phyloP scores from a whole-genome alignment of 441 rosid species.

The Gossypium lobatum region DNA sequence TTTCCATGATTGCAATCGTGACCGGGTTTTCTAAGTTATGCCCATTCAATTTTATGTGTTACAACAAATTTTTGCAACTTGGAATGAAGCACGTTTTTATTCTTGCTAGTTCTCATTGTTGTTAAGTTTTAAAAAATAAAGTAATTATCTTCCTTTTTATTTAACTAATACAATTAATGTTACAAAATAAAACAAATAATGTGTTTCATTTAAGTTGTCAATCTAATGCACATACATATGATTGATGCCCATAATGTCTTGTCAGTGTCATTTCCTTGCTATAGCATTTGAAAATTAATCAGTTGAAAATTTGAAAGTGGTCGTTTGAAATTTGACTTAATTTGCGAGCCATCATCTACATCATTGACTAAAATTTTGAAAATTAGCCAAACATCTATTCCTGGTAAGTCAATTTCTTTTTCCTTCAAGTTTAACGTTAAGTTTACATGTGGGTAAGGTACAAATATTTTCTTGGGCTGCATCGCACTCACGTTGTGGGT shows the following conservation, averaged over 20 bases:
- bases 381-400: not conserved
- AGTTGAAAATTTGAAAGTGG: constrained; percentile 5
- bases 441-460: not conserved
- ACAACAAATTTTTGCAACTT: not conserved
- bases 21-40: not conserved
- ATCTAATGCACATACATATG: not conserved
- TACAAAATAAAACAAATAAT: not conserved
- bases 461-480: too few relatives aligned
- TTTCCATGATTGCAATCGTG: constrained; percentile 19
- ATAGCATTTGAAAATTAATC: not conserved
- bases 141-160: not conserved
- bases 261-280: constrained; percentile 11
- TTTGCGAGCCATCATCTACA: not conserved
- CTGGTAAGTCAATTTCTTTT: not conserved
- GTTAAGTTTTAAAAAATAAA: not conserved
- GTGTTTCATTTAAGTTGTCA: not conserved
- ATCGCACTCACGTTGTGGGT: too few relatives aligned
- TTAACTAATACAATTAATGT: not conserved
- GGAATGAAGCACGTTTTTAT: not conserved
- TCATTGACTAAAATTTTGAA: not conserved
- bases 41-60: not conserved
- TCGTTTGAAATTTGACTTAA: not conserved
- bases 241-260: not conserved
- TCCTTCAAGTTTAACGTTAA: not conserved
- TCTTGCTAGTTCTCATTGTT: not conserved